Percentiles rank a stretch among this genome's conserved stretches.
These are phyloP conservation scores for Penicillium paradoxum DNA, from an alignment of 495 filamentous ascomycete species.

Conservation along the genomic window DNA sequence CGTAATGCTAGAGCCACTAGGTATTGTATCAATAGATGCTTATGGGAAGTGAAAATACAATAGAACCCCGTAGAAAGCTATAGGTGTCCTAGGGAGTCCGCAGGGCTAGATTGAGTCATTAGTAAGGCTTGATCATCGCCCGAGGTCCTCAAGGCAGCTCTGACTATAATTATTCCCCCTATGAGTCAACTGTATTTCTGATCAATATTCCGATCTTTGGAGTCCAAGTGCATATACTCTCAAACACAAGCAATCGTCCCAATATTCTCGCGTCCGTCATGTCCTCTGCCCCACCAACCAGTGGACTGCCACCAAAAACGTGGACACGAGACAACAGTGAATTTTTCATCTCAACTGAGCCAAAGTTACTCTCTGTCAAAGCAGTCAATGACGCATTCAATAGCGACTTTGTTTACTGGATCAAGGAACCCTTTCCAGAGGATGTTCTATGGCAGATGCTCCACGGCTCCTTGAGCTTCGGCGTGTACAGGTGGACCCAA, in stretches of 20 bases:
- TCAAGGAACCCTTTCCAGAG: slow-evolving; percentile 32
- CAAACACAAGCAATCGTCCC: not conserved
- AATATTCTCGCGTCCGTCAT: not conserved
- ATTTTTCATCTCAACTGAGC: slow-evolving; percentile 50
- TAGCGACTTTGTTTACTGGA: slow-evolving; percentile 54
- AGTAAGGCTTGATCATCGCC: too few species aligned
- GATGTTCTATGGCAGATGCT: slow-evolving; percentile 42
- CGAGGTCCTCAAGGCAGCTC: too few species aligned
- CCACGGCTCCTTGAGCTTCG: slow-evolving; percentile 50
- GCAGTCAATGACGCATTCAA: slow-evolving; percentile 48
- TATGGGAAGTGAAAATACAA: too few species aligned
- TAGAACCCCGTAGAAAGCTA: too few species aligned
- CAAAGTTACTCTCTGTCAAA: slow-evolving; percentile 43
- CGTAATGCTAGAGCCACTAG: too few species aligned
- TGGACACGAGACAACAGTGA: slow-evolving; percentile 23
- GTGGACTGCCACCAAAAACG: slow-evolving; percentile 13
- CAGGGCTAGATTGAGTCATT: too few species aligned
- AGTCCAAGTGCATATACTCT: not conserved
- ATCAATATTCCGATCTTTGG: not conserved
- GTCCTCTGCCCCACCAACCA: slow-evolving; percentile 18
- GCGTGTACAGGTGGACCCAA: slow-evolving; percentile 38
- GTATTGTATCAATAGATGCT: too few species aligned
- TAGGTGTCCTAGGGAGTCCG: too few species aligned
- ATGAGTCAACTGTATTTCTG: too few species aligned
- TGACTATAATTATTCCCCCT: too few species aligned